These are phyloP conservation scores for Blastocystis sp. DNA, from an alignment of 352 stramenopile genomes.

Conservation along the genomic window DNA sequence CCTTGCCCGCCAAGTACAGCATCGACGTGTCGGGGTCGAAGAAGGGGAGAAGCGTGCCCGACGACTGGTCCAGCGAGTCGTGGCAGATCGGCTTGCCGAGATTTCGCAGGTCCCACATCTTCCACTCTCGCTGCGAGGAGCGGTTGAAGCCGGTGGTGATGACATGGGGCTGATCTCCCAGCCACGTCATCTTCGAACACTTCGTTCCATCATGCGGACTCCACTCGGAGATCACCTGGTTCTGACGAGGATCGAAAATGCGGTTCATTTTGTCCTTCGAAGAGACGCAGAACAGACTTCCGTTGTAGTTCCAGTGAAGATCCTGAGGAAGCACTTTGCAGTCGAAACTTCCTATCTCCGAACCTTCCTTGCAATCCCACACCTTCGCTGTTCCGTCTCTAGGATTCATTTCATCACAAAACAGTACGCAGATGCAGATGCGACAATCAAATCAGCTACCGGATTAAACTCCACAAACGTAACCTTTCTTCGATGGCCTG, in stretches of 20 bases:
- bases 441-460: conserved; percentile 90
- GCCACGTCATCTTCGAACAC: conserved; percentile 91
- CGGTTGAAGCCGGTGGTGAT: conserved; percentile 93
- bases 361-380: conserved; percentile 94
- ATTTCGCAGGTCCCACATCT: conserved; percentile 82
- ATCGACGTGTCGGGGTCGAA: conserved; percentile 95
- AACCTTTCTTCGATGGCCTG: conserved; percentile 86
- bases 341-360: conserved; percentile 73
- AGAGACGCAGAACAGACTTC: conserved; percentile 83
- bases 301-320: conserved; percentile 92
- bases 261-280: conserved; percentile 98
- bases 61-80: conserved; percentile 72
- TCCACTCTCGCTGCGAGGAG: conserved; percentile 84
- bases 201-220: conserved; percentile 93
- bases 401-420: background rate
- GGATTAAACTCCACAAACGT: conserved; percentile 95
- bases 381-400: conserved; percentile 81
- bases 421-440: conserved; percentile 82
- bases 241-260: conserved; percentile 87
- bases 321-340: conserved; percentile 83
- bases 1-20: conserved; percentile 93
- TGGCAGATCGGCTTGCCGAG: conserved; percentile 64
- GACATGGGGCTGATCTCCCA: conserved; percentile 90
- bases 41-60: conserved; percentile 96
- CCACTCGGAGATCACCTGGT: conserved; percentile 58